These are phyloP conservation scores for Solanum chmielewskii DNA, from an alignment of 257 asterid genomes.

Conservation along the genomic window DNA sequence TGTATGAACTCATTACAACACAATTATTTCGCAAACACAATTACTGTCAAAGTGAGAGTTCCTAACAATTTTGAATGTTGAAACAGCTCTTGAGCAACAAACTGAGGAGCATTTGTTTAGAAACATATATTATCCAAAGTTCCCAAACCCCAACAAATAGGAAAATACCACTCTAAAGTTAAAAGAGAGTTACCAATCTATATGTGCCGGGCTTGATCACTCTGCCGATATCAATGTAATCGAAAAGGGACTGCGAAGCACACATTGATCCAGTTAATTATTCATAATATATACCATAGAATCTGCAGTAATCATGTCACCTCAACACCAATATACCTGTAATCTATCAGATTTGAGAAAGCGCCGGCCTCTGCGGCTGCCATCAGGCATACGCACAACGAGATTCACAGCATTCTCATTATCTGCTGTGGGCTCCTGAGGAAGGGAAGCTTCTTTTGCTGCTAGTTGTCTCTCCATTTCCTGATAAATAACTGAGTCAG, in stretches of 20 bases:
- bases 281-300: not conserved
- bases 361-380: constrained; percentile 87
- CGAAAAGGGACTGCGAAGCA: constrained; percentile 57
- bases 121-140: not conserved
- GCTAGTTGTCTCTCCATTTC: constrained; percentile 82
- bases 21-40: not conserved
- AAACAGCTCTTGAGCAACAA: not conserved
- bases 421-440: constrained; percentile 71
- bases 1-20: not conserved
- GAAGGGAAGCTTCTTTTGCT: constrained; percentile 89
- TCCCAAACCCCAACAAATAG: not conserved
- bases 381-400: constrained; percentile 95
- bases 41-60: not conserved
- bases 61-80: not conserved
- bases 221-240: constrained; percentile 82
- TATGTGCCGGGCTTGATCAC: constrained; percentile 78
- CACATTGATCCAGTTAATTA: constrained; percentile 7
- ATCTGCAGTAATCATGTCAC: not conserved
- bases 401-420: constrained; percentile 82
- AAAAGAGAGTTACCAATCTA: constrained; percentile 57
- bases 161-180: not conserved
- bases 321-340: constrained; percentile 41
- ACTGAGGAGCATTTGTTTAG: not conserved
- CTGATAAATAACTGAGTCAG: constrained; percentile 19
- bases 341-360: constrained; percentile 79